These are phyloP conservation scores for Epichloe sibirici DNA, from an alignment of 2,329 filamentous ascomycete genomes.

Conservation along the genomic window DNA sequence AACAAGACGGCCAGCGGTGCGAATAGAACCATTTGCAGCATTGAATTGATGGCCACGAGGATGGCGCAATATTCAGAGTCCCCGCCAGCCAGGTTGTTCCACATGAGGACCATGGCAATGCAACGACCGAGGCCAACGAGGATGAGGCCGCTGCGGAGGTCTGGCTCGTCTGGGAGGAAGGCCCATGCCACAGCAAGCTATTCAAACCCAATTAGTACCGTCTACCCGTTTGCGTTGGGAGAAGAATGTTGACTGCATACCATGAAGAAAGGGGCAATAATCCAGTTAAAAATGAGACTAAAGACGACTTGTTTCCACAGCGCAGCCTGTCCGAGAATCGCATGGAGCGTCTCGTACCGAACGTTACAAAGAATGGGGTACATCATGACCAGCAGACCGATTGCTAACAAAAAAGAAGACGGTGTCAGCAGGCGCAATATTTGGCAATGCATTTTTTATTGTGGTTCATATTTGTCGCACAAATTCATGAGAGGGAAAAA, in stretches of 20 bases:
- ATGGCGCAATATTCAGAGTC: constrained; percentile 76
- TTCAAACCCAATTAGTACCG: not conserved
- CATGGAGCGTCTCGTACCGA: constrained; percentile 61
- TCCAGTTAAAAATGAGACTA: constrained; percentile 70
- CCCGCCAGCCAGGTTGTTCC: constrained; percentile 58
- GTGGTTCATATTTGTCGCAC: too few species aligned
- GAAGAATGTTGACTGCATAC: constrained; percentile 25
- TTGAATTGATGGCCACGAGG: constrained; percentile 61
- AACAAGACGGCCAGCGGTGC: constrained; percentile 58
- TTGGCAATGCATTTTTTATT: too few species aligned
- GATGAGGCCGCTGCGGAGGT: constrained; percentile 55
- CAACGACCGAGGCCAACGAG: constrained; percentile 76
- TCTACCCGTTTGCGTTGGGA: not conserved
- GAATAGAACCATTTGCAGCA: constrained; percentile 63
- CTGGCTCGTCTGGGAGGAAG: constrained; percentile 46
- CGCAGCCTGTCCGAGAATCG: constrained; percentile 44
- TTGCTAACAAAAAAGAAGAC: constrained; percentile 32
- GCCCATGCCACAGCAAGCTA: constrained; percentile 57
- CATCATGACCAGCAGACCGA: constrained; percentile 85
- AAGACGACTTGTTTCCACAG: constrained; percentile 74
- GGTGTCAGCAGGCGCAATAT: too few species aligned
- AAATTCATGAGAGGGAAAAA: too few species aligned
- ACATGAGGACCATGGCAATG: constrained; percentile 77
- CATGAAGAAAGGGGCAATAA: constrained; percentile 74
- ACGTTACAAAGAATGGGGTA: constrained; percentile 87